Conservation (phyloP, 495 filamentous ascomycete species). For the Podospora tetraspora region DNA sequence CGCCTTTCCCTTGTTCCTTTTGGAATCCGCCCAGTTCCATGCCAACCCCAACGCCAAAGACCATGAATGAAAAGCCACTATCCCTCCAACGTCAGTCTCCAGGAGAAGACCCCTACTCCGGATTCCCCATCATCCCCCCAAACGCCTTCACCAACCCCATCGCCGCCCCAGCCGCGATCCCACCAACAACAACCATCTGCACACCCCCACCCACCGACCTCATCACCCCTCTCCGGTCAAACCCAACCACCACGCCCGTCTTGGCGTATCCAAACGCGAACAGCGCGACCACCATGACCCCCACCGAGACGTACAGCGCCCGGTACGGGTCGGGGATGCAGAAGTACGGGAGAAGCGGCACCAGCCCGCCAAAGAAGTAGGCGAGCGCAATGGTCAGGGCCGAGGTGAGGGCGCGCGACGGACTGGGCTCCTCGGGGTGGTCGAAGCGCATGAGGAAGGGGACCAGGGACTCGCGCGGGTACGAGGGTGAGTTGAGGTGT, state of each 20-base stretch:
- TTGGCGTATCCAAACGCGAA: slow-evolving; percentile 50
- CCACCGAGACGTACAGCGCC: slow-evolving; percentile 46
- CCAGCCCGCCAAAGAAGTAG: slow-evolving; percentile 51
- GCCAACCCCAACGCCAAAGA: neutral
- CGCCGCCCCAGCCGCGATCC: slow-evolving; percentile 38
- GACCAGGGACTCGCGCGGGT: slow-evolving; percentile 27
- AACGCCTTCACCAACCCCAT: slow-evolving; percentile 39
- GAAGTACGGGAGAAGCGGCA: slow-evolving; percentile 55
- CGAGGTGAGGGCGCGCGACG: slow-evolving; percentile 38
- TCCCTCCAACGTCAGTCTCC: neutral
- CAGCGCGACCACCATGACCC: slow-evolving; percentile 47
- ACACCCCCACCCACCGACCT: slow-evolving; percentile 32
- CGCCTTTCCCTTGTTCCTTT: neutral
- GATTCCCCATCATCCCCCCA: slow-evolving; percentile 6
- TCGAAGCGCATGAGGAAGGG: slow-evolving; percentile 52
- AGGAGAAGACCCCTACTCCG: neutral
- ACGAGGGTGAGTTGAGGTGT: slow-evolving; percentile 28
- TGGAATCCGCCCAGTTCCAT: neutral
- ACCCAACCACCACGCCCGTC: slow-evolving; percentile 36
- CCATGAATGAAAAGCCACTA: neutral
- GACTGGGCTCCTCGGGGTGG: slow-evolving; percentile 39
- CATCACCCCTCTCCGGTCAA: slow-evolving; percentile 21
- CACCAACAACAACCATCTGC: slow-evolving; percentile 40
- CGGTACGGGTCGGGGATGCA: slow-evolving; percentile 26
- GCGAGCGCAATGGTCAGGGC: slow-evolving; percentile 46